Evolutionary conservation across 805 yeast species (phyloP), one percentile per base, ranked within the genome.

Genomic region (Yarrowia sp.): DNA sequence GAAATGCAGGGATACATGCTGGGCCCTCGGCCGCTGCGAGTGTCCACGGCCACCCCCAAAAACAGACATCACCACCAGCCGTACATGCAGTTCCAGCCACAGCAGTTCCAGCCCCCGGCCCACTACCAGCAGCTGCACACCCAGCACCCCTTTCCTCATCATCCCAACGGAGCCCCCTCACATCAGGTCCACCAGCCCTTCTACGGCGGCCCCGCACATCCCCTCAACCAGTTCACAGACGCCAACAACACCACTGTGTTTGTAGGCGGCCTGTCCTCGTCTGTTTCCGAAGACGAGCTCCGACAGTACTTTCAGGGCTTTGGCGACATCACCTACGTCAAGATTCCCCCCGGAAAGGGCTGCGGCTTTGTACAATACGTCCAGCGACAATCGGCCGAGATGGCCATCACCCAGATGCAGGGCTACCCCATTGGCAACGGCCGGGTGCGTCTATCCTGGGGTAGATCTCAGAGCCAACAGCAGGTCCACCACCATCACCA

Each of bases 341-440:
- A 85, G 51, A 79, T 88, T 62, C 96, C 96, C 5, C 83, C 86
- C 6, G 93, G 90, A 11, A 87, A 86, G 68, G 89, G 89, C 67
- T 90, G 96, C 76, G 97, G 96, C 0, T 91, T 92, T 77, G 91
- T 92, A 64, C 96, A 90, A 75, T 92, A 83, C 74, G 83, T 85
- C 44, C 84, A 87, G 63, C 80, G 96, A 65, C 84, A 85, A 48
- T 86, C 90, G 69, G 97, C 97, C 1, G 97, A 92, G 75, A 81
- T 81, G 64, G 96, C 97, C 10, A 89, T 92, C 67, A 80, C 84
- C 39, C 88, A 87, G 68, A 88, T 92, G 96, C 96, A 92, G 76
- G 96, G 96, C 9, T 90, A 86, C 73, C 90, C 91, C 41, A 87
- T 92, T 70, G 93, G 92, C 60, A 92, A 90, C 66, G 87, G 90